Conservation (phyloP, 179 eudicot genomes). For the Camellia oleifera region DNA sequence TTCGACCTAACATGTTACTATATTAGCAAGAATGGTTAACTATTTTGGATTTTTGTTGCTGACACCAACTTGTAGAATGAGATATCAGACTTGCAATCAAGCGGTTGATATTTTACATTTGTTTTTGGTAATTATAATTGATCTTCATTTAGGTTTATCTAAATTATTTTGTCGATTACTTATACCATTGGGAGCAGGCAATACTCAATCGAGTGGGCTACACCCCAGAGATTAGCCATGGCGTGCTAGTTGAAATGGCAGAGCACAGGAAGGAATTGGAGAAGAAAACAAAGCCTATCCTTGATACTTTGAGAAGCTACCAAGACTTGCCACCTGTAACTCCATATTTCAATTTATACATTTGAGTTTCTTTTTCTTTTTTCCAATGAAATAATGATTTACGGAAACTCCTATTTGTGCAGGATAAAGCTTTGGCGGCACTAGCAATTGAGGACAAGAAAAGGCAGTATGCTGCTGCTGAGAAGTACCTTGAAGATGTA, state of each 20-base stretch:
- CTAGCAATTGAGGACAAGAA: slow-evolving; percentile 95
- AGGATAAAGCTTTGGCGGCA: slow-evolving; percentile 95
- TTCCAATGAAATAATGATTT: neutral
- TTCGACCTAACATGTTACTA: neutral
- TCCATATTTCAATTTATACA: neutral
- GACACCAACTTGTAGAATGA: neutral
- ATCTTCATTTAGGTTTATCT: neutral
- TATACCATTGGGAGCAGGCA: slow-evolving; percentile 42
- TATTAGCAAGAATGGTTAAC: neutral
- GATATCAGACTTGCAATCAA: neutral
- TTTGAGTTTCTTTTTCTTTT: neutral
- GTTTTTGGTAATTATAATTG: neutral
- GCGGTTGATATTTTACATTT: neutral
- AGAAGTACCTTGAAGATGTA: slow-evolving; percentile 91
- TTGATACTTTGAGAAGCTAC: slow-evolving; percentile 92
- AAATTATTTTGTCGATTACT: neutral
- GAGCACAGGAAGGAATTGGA: slow-evolving; percentile 92
- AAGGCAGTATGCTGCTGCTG: slow-evolving; percentile 83
- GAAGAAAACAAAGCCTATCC: slow-evolving; percentile 87
- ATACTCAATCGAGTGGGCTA: slow-evolving; percentile 87
- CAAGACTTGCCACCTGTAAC: slow-evolving; percentile 96
- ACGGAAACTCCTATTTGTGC: slow-evolving; percentile 3
- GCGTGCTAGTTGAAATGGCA: slow-evolving; percentile 83
- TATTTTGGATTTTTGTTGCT: neutral
- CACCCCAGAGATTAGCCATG: slow-evolving; percentile 91